These are phyloP conservation scores for Solanum clarkiae DNA, from an alignment of 257 asterid genomes.

Conservation along the genomic window DNA sequence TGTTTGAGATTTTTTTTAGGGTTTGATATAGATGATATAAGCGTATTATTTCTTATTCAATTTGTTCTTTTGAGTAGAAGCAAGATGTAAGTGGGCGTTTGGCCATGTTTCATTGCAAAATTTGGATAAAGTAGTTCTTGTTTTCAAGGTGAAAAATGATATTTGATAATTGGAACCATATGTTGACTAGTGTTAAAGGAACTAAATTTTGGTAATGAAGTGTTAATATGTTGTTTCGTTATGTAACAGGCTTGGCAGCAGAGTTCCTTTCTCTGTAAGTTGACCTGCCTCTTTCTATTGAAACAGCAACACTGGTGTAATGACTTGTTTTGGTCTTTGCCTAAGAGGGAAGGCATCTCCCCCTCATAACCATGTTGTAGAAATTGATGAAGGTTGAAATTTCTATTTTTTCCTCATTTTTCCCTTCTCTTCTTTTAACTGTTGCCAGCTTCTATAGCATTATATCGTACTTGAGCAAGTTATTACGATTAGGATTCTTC, in stretches of 20 bases:
- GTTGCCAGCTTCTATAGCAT: not conserved
- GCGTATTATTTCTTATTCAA: not conserved
- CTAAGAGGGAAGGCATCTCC: slow-evolving; percentile 15
- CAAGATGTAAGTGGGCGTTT: not conserved
- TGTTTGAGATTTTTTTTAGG: not conserved
- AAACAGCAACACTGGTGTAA: slow-evolving; percentile 9
- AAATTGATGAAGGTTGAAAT: slow-evolving; percentile 51
- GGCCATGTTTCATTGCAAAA: not conserved
- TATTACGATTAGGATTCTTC: not conserved
- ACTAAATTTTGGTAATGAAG: not conserved
- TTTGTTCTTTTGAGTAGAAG: not conserved
- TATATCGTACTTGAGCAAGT: not conserved
- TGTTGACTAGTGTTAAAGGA: not conserved
- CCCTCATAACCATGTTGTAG: slow-evolving; percentile 7
- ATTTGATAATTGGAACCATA: not conserved
- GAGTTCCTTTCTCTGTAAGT: not conserved
- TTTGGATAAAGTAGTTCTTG: not conserved
- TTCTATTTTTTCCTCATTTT: not conserved
- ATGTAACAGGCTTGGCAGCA: not conserved
- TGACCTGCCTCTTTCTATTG: not conserved
- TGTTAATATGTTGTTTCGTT: not conserved
- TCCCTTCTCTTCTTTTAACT: not conserved
- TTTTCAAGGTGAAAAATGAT: not conserved
- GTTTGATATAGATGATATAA: not conserved
- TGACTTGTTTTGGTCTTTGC: slow-evolving; percentile 43